A percentile compares a stretch with the other conserved stretches of the same genome.
Conservation (phyloP, 139 green algal species). For the Chlorella sp. region DNA sequence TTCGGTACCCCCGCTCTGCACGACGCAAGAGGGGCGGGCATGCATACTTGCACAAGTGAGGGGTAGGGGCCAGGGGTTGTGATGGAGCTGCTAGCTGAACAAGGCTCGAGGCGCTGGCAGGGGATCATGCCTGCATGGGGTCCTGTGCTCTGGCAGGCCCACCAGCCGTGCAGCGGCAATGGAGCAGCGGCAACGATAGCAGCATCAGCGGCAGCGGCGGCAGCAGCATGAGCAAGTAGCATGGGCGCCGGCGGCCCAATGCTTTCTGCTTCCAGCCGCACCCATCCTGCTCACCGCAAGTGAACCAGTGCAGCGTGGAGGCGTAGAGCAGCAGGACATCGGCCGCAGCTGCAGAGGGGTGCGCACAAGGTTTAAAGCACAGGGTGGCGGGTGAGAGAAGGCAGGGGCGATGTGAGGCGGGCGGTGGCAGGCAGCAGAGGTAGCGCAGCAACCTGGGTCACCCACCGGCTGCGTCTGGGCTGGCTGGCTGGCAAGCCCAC, state of each 20-base stretch:
- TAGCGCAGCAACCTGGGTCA: neutral
- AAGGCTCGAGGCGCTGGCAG: no score
- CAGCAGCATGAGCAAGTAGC: neutral
- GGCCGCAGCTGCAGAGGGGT: constrained; percentile 39
- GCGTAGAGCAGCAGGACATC: constrained; percentile 78
- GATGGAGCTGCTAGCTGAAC: no score
- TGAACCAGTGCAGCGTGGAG: constrained; percentile 73
- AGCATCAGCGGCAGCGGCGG: neutral
- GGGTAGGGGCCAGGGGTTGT: no score
- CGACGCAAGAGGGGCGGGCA: constrained; percentile 39
- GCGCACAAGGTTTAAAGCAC: neutral
- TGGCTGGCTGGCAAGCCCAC: no score
- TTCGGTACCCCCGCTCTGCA: constrained; percentile 70
- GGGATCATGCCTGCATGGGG: neutral
- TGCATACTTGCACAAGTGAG: neutral
- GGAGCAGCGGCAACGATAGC: neutral
- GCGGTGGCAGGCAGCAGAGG: no score
- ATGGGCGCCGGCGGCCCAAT: neutral
- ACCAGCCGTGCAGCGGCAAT: neutral
- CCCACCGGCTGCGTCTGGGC: no score
- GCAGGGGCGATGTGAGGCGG: neutral
- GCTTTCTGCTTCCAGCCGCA: neutral
- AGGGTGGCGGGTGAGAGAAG: neutral
- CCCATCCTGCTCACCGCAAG: constrained; percentile 42
- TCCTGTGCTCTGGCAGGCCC: neutral